Evolutionary conservation across 2,329 filamentous ascomycete species (phyloP).

Genomic region (Paramyrothecium roridum): DNA sequence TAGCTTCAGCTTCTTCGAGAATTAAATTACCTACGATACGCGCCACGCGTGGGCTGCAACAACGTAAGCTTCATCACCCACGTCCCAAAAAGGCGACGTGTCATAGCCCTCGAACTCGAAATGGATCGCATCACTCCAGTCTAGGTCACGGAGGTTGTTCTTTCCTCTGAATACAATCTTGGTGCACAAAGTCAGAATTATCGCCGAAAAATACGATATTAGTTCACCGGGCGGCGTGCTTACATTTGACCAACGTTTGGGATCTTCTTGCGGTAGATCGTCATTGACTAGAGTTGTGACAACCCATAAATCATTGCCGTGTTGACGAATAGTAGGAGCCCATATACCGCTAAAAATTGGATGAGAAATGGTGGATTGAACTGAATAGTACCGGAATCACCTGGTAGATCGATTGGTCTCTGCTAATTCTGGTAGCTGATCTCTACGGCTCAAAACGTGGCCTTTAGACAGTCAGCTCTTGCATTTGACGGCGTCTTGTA

Average conservation of each 20-base stretch:
- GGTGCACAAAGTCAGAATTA: not conserved
- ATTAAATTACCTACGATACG: not conserved
- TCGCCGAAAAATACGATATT: no score
- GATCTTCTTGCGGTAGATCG: not conserved
- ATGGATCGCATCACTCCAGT: constrained; percentile 31
- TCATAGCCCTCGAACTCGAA: constrained; percentile 9
- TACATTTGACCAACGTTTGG: not conserved
- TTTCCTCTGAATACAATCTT: not conserved
- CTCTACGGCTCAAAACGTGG: constrained; percentile 32
- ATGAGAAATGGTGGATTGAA: not conserved
- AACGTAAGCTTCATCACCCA: constrained; percentile 25
- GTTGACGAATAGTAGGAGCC: not conserved
- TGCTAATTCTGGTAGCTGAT: constrained; percentile 24
- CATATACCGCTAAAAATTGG: not conserved
- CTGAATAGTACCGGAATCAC: not conserved
- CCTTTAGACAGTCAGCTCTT: constrained; percentile 11
- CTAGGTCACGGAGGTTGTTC: constrained; percentile 29
- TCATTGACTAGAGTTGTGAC: not conserved
- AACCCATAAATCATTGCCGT: not conserved
- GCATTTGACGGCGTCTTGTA: not conserved
- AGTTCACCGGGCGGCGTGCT: not conserved
- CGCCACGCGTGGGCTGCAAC: constrained; percentile 19
- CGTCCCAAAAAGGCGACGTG: constrained; percentile 7
- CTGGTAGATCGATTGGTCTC: not conserved
- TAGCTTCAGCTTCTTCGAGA: not conserved